These are phyloP conservation scores for Metarhizium brunneum DNA, from an alignment of 2,329 filamentous ascomycete genomes.

Conservation along the genomic window DNA sequence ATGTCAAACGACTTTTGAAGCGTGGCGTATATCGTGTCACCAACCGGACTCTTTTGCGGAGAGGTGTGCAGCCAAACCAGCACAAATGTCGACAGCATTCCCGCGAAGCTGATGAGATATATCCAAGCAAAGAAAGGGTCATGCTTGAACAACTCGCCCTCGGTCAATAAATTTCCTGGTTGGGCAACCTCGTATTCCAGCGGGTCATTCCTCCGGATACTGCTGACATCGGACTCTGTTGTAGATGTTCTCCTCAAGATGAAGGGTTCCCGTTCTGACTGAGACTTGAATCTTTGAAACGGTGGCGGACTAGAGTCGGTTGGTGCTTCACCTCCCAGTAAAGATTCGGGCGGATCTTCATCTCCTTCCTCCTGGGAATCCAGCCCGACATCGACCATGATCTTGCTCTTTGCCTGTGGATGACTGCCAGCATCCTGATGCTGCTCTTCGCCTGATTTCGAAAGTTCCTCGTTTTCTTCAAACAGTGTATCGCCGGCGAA, in stretches of 20 bases:
- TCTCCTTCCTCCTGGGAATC: constrained; percentile 55
- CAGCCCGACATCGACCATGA: constrained; percentile 75
- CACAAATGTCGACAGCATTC: constrained; percentile 79
- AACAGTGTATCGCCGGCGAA: constrained; percentile 22
- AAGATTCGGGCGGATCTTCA: constrained; percentile 47
- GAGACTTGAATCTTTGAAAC: constrained; percentile 49
- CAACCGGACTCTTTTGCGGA: constrained; percentile 60
- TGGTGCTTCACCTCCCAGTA: constrained; percentile 44
- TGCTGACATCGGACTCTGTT: constrained; percentile 39
- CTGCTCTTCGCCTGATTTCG: constrained; percentile 21
- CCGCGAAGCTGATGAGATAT: constrained; percentile 75
- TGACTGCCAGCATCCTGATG: constrained; percentile 15
- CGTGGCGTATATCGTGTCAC: constrained; percentile 90
- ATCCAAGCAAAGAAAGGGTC: constrained; percentile 89
- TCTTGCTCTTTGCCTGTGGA: constrained; percentile 45
- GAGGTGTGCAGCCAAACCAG: constrained; percentile 86
- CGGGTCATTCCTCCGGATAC: constrained; percentile 24
- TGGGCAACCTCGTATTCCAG: constrained; percentile 25
- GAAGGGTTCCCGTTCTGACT: constrained; percentile 28
- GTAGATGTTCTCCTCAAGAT: constrained; percentile 31
- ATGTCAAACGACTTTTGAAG: constrained; percentile 81
- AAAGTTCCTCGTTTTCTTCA: constrained; percentile 34
- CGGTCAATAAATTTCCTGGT: constrained; percentile 42
- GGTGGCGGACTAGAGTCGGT: constrained; percentile 47
- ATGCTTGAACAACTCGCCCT: constrained; percentile 66